Conservation (phyloP, 495 filamentous ascomycete genomes). For the Neurospora intermedia region DNA sequence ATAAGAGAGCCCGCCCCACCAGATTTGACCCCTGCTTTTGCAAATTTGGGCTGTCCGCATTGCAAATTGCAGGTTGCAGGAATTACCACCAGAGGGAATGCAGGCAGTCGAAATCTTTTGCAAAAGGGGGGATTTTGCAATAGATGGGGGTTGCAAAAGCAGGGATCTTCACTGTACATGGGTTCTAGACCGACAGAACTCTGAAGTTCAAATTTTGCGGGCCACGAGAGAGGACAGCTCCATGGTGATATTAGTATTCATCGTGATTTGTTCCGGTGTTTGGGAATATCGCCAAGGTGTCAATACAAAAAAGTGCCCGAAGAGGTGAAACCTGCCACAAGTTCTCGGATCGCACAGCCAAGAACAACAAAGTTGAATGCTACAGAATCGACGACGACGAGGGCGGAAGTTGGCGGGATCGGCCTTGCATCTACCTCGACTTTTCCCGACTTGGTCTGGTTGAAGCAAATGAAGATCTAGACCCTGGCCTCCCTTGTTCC, state of each 20-base stretch:
- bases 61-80: too few species aligned
- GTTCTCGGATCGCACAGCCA: not conserved
- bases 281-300: not conserved
- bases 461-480: not conserved
- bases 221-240: not conserved
- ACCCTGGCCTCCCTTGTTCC: constrained; percentile 5
- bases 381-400: not conserved
- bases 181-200: not conserved
- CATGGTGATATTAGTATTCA: not conserved
- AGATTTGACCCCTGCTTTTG: too few species aligned
- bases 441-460: not conserved
- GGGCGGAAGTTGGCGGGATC: constrained; percentile 7
- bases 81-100: too few species aligned
- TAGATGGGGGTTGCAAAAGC: too few species aligned
- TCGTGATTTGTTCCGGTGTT: not conserved
- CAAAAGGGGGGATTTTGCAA: too few species aligned
- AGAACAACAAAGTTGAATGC: not conserved
- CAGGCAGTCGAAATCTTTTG: too few species aligned
- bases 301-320: not conserved
- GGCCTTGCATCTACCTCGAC: constrained; percentile 4
- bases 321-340: not conserved
- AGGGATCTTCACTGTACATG: too few species aligned
- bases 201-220: not conserved
- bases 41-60: too few species aligned
- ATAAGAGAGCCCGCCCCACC: too few species aligned